Percentiles rank a stretch among this genome's conserved stretches.
Evolutionary conservation across 495 filamentous ascomycete species (phyloP).

Genomic region (Hapsidospora chrysogenum): DNA sequence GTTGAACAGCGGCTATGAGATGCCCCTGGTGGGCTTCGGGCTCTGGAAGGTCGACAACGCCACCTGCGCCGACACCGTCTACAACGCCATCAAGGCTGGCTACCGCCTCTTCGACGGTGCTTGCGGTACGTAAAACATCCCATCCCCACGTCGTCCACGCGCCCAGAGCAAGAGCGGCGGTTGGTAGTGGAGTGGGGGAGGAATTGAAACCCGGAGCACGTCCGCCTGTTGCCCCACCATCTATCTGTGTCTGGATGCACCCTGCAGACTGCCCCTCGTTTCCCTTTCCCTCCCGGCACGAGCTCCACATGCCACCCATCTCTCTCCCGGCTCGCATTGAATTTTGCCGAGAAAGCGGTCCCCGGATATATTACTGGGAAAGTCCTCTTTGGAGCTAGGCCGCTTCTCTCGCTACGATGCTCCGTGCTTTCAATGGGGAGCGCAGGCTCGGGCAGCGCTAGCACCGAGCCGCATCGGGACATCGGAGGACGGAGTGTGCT

Average conservation of each 20-base stretch:
- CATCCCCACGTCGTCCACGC: not conserved
- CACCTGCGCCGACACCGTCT: slow-evolving; percentile 62
- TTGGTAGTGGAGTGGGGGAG: not conserved
- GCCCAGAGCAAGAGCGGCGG: not conserved
- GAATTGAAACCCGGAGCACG: not conserved
- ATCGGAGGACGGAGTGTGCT: too few relatives aligned
- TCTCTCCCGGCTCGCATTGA: not conserved
- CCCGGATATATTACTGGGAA: too few relatives aligned
- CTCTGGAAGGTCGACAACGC: slow-evolving; percentile 80
- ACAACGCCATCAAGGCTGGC: slow-evolving; percentile 77
- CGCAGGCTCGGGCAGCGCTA: too few relatives aligned
- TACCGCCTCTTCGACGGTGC: slow-evolving; percentile 82
- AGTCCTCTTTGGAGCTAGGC: too few relatives aligned
- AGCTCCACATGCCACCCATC: too few relatives aligned
- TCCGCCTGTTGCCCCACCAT: not conserved
- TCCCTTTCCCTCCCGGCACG: too few relatives aligned
- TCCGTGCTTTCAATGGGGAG: too few relatives aligned
- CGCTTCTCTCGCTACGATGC: not conserved
- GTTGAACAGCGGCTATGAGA: slow-evolving; percentile 64
- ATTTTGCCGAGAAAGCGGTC: slow-evolving; percentile 1
- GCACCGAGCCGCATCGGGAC: too few relatives aligned
- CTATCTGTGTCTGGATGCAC: too few relatives aligned
- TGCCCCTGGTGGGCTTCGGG: slow-evolving; percentile 73
- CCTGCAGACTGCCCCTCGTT: too few relatives aligned
- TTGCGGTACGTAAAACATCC: slow-evolving; percentile 41